Evolutionary conservation across 495 filamentous ascomycete genomes (phyloP).

Genomic region (Penicillium herquei): DNA sequence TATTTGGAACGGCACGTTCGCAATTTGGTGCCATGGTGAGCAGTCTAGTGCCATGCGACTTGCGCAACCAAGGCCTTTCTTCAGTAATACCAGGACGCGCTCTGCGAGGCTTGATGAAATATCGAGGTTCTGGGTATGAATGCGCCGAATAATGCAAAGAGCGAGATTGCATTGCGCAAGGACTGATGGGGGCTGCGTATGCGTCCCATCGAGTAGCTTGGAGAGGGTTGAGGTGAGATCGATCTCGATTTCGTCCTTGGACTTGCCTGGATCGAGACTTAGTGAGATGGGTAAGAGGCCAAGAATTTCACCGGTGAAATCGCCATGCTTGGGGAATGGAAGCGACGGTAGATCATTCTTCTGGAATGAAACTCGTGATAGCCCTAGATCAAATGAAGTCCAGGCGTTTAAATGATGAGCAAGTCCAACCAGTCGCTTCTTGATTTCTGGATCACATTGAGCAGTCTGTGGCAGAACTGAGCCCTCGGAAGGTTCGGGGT

Average conservation of each 20-base stretch:
- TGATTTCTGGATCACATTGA: constrained; percentile 30
- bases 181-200: constrained; percentile 36
- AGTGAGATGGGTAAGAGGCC: constrained; percentile 35
- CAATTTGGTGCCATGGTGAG: constrained; percentile 53
- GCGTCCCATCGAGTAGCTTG: constrained; percentile 22
- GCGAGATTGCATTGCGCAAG: constrained; percentile 48
- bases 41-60: constrained; percentile 29
- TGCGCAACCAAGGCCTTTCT: constrained; percentile 29
- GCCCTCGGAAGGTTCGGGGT: constrained; percentile 29
- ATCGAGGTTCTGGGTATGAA: constrained; percentile 39
- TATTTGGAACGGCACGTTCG: constrained; percentile 53
- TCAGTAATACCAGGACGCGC: constrained; percentile 24
- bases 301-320: constrained; percentile 38
- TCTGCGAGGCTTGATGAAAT: constrained; percentile 26
- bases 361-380: constrained; percentile 39
- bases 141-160: constrained; percentile 47
- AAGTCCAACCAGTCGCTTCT: constrained; percentile 38
- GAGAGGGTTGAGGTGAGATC: constrained; percentile 29
- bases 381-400: constrained; percentile 51
- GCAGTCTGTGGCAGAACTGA: constrained; percentile 14
- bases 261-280: constrained; percentile 33
- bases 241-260: constrained; percentile 24
- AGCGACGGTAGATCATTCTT: constrained; percentile 23
- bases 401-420: constrained; percentile 46
- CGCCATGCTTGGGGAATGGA: constrained; percentile 20